These are phyloP conservation scores for Discostella pseudostelligera DNA, from an alignment of 108 stramenopile species.

Conservation along the genomic window DNA sequence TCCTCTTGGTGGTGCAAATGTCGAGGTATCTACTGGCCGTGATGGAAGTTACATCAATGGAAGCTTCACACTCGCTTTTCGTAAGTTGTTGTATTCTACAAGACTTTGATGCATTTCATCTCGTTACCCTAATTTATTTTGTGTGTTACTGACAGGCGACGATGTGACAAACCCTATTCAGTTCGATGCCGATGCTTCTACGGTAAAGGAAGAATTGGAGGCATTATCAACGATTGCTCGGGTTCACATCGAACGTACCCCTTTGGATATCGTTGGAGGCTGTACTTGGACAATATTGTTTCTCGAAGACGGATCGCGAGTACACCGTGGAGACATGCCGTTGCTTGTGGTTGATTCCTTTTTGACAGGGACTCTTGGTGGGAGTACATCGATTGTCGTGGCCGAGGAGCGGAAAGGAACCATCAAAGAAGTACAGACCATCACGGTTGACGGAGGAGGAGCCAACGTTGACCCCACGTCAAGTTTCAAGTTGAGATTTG, in stretches of 20 bases:
- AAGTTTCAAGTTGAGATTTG: constrained; percentile 38
- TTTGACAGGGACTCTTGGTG: constrained; percentile 44
- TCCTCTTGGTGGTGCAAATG: constrained; percentile 36
- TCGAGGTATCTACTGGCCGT: constrained; percentile 24
- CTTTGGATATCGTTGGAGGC: constrained; percentile 49
- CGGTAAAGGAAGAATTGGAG: constrained; percentile 58
- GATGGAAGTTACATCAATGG: constrained; percentile 48
- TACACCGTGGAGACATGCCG: constrained; percentile 53
- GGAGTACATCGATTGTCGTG: constrained; percentile 52
- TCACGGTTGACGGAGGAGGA: constrained; percentile 44
- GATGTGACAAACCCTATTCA: constrained; percentile 35
- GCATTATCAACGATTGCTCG: constrained; percentile 43
- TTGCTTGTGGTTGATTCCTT: constrained; percentile 36
- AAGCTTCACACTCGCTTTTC: constrained; percentile 36
- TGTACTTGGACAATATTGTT: constrained; percentile 74
- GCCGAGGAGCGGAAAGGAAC: constrained; percentile 64
- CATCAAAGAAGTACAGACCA: constrained; percentile 57
- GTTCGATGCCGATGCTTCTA: constrained; percentile 58
- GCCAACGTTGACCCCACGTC: constrained; percentile 41
- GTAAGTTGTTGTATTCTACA: constrained; percentile 6
- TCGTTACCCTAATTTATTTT: not conserved
- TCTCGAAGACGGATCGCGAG: constrained; percentile 40
- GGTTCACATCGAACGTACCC: constrained; percentile 38
- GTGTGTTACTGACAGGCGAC: constrained; percentile 13
- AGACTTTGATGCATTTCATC: not conserved